Evolutionary conservation across 1,284 basidiomycete genomes (phyloP).

Genomic region (Dichomitus squalens): DNA sequence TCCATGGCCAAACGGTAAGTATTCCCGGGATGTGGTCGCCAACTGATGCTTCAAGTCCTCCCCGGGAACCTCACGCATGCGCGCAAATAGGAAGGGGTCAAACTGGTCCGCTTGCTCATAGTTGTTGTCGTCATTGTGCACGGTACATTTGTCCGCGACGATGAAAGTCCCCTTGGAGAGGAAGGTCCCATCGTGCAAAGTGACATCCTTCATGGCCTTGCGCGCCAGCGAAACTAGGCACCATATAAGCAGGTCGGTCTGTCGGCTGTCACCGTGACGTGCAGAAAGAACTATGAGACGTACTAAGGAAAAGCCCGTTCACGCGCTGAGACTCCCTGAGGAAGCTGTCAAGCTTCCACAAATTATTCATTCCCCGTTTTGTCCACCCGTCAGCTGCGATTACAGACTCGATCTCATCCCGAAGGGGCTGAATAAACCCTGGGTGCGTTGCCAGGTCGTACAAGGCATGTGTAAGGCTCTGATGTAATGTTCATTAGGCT

Average conservation of each 20-base stretch:
- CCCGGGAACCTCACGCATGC: slow-evolving; percentile 33
- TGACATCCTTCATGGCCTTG: slow-evolving; percentile 35
- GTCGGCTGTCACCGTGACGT: no score
- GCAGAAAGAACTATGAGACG: background rate
- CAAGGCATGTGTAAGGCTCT: slow-evolving; percentile 41
- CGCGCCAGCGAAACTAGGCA: slow-evolving; percentile 15
- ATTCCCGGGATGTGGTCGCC: slow-evolving; percentile 27
- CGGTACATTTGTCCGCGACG: slow-evolving; percentile 39
- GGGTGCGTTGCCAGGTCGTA: slow-evolving; percentile 43
- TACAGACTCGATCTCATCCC: slow-evolving; percentile 47
- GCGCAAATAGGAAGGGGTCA: slow-evolving; percentile 48
- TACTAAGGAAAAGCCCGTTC: slow-evolving; percentile 33
- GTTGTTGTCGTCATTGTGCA: slow-evolving; percentile 42
- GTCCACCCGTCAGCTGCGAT: slow-evolving; percentile 43
- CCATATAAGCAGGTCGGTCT: background rate
- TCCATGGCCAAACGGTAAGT: slow-evolving; percentile 29
- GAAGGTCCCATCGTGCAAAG: slow-evolving; percentile 43
- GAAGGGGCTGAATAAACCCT: slow-evolving; percentile 42
- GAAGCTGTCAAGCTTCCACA: slow-evolving; percentile 57
- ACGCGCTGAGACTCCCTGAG: slow-evolving; percentile 48
- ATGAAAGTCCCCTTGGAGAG: slow-evolving; percentile 46
- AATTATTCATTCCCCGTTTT: slow-evolving; percentile 43
- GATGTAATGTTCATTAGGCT: slow-evolving; percentile 12
- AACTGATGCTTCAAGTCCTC: slow-evolving; percentile 30
- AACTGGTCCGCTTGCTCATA: slow-evolving; percentile 44